A percentile compares a stretch with the other conserved stretches of the same genome.
Evolutionary conservation across 2,329 filamentous ascomycete genomes (phyloP).

Genomic region (Colletotrichum tabaci): DNA sequence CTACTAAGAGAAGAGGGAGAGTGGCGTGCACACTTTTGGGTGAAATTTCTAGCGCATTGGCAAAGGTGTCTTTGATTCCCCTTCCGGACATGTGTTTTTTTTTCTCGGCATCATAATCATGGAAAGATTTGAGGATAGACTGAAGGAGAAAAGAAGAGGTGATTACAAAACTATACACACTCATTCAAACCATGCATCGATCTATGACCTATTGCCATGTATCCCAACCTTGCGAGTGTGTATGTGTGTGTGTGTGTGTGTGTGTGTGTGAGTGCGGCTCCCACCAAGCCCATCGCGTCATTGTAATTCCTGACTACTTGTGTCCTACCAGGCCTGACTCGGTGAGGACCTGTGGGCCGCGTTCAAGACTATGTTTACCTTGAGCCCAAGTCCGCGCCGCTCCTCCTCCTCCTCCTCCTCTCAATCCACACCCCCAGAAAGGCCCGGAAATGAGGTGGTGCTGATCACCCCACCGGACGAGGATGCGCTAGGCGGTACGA

Average conservation of each 20-base stretch:
- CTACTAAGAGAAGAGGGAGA: constrained; percentile 33
- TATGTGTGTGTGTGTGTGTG: too few relatives aligned
- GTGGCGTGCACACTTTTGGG: background rate
- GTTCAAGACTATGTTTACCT: background rate
- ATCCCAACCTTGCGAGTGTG: too few relatives aligned
- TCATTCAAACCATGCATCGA: too few relatives aligned
- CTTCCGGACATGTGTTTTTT: constrained; percentile 33
- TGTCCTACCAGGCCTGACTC: background rate
- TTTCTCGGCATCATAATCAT: constrained; percentile 36
- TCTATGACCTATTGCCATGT: too few relatives aligned
- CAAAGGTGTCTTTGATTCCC: constrained; percentile 34
- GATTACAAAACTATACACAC: constrained; percentile 12
- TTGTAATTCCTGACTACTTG: background rate
- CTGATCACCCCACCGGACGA: constrained; percentile 29
- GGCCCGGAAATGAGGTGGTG: constrained; percentile 38
- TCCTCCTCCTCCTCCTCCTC: background rate
- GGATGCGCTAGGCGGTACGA: constrained; percentile 22
- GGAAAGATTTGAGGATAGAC: constrained; percentile 42
- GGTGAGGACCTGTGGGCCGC: constrained; percentile 4
- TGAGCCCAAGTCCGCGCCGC: background rate
- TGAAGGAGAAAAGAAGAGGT: constrained; percentile 32
- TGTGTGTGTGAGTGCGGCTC: background rate
- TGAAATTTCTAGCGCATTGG: constrained; percentile 37
- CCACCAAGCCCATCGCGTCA: background rate
- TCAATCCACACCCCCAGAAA: constrained; percentile 16